Conservation (phyloP, 2,329 filamentous ascomycete genomes). For the Rutstroemia sp. region DNA sequence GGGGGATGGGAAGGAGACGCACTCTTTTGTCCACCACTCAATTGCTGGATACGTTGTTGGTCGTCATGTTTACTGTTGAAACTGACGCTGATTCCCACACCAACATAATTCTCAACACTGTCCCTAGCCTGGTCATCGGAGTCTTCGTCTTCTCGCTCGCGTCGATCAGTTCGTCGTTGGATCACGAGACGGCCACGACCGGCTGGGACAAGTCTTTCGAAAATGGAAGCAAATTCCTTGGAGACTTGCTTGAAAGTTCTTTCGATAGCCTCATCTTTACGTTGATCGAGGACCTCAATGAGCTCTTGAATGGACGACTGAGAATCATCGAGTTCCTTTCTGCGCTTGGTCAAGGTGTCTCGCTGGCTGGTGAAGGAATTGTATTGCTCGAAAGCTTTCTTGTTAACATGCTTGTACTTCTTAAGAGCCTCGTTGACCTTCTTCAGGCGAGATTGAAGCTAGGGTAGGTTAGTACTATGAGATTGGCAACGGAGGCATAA, state of each 20-base stretch:
- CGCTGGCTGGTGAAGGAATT: conserved; percentile 93
- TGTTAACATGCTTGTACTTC: conserved; percentile 97
- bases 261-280: conserved; percentile 97
- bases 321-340: conserved; percentile 79
- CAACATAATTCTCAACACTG: conserved; percentile 88
- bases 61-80: conserved; percentile 99
- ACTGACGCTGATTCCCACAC: conserved; percentile 92
- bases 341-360: conserved; percentile 75
- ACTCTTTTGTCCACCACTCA: conserved; percentile 97
- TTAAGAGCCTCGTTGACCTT: conserved; percentile 90
- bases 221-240: conserved; percentile 84
- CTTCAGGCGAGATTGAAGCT: conserved; percentile 53
- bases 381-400: conserved; percentile 98
- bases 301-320: conserved; percentile 86
- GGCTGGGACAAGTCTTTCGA: conserved; percentile 89
- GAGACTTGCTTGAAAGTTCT: conserved; percentile 98
- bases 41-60: conserved; percentile 94
- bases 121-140: conserved; percentile 61
- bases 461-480: conserved; percentile 1
- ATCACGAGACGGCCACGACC: conserved; percentile 89
- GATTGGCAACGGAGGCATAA: background rate
- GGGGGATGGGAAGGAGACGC: conserved; percentile 30
- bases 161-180: conserved; percentile 76
- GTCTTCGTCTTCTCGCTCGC: conserved; percentile 56
- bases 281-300: conserved; percentile 84